Conservation (phyloP, 106 monocot genomes). For the Apostasia shenzhenica region DNA sequence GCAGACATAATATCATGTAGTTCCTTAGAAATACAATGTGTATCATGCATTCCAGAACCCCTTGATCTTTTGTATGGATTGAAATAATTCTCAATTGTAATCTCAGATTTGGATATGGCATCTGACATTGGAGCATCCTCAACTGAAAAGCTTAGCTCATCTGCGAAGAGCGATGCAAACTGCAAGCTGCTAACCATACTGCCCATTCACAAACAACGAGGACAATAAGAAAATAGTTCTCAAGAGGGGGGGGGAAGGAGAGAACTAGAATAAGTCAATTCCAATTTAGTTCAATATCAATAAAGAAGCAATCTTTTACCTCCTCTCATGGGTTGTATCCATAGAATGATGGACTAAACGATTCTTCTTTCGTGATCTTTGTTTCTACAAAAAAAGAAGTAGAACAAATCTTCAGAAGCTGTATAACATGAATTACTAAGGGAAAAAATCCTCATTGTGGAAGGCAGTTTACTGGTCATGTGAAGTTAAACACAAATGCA, state of each 20-base stretch:
- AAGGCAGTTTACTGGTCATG: no score
- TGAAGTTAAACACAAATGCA: no score
- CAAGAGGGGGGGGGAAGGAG: no score
- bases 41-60: conserved; percentile 1
- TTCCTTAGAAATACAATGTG: background rate
- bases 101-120: conserved; percentile 11
- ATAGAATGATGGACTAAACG: conserved; percentile 2
- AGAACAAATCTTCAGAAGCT: background rate
- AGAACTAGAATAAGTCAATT: background rate
- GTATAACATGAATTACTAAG: background rate
- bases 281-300: background rate
- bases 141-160: conserved; percentile 11
- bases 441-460: no score
- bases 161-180: conserved; percentile 4
- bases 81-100: background rate
- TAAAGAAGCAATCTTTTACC: conserved; percentile 2
- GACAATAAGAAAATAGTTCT: background rate
- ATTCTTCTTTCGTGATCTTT: background rate
- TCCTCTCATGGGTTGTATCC: background rate
- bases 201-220: background rate
- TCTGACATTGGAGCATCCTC: conserved; percentile 11
- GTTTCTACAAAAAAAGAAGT: background rate
- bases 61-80: conserved; percentile 5
- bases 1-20: background rate
- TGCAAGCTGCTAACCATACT: conserved; percentile 2